Evolutionary conservation across 2,329 filamentous ascomycete species (phyloP), one percentile per base, ranked within the genome.

Genomic region (Aspergillus sp.): DNA sequence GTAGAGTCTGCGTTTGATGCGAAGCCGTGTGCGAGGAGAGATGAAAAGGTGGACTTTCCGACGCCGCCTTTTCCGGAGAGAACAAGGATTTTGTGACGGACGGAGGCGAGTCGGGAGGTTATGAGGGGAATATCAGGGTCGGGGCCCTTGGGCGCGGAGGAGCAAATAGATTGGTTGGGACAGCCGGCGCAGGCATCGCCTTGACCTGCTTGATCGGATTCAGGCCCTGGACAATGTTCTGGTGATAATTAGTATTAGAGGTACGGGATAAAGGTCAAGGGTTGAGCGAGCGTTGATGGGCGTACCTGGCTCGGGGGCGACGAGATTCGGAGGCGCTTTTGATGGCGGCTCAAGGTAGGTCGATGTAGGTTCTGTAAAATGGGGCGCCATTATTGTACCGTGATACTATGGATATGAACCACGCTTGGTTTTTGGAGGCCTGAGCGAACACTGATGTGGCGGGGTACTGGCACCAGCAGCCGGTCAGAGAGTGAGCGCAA

Each of bases 1-100:
- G 86, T 91, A 56, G 81, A 88, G 45, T 88, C 85, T 0, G 88
- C 86, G 73, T 96, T 91, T 13, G 85, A 85, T 1, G 95, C 91
- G 67, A 99, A 96, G 1, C 90, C 93, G 71, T 96, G 91, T 2
- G 90, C 89, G 17, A 98, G 85, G 67, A 98, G 85, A 2, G 87
- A 89, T 3, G 90, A 93, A 71, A 98, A 96, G 0, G 95, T 98
- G 65, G 89, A 95, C 78, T 99, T 99, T 7, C 95, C 95, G 1
- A 99, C 95, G 47, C 95, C 95, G 60, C 95, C 95, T 81, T 98
- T 99, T 61, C 95, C 95, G 51, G 89, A 93, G 4, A 99, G 82
- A 5, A 99, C 88, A 51, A 99, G 83, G 56, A 99, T 89, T 76
- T 98, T 98, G 79, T 98, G 93, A 67, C 86, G 86, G 61, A 99